These are phyloP conservation scores for Dujonia santamariae DNA, from an alignment of 1,139 yeast species.

Conservation along the genomic window DNA sequence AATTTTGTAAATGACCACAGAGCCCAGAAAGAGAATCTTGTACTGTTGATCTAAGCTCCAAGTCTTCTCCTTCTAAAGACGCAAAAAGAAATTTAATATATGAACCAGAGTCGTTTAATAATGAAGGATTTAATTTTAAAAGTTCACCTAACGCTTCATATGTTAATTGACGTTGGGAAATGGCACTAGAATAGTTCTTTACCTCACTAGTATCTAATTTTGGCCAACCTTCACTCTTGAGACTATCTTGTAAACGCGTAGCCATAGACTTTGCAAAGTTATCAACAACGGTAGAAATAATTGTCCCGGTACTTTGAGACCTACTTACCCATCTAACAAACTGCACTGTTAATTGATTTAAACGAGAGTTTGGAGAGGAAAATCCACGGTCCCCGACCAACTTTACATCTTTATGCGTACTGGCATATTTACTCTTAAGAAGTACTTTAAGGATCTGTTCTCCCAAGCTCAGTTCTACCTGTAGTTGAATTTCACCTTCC, in stretches of 20 bases:
- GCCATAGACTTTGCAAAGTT: conserved; percentile 44
- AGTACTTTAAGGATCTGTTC: conserved; percentile 55
- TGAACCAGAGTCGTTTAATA: too few species aligned
- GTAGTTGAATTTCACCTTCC: conserved; percentile 35
- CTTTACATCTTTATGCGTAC: conserved; percentile 34
- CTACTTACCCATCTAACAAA: conserved; percentile 57
- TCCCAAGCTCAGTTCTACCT: conserved; percentile 55
- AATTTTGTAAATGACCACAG: conserved; percentile 42
- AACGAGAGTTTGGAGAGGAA: conserved; percentile 44
- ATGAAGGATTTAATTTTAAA: conserved; percentile 45
- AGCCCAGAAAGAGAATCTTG: conserved; percentile 71
- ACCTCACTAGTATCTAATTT: conserved; percentile 31
- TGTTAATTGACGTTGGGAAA: conserved; percentile 55
- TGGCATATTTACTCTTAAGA: conserved; percentile 51
- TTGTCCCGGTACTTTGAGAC: conserved; percentile 17
- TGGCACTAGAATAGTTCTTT: conserved; percentile 25
- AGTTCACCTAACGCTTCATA: conserved; percentile 78
- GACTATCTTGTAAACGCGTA: conserved; percentile 45
- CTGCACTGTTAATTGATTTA: conserved; percentile 52
- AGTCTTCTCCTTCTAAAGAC: conserved; percentile 63
- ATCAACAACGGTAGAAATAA: conserved; percentile 1
- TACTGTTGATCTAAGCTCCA: conserved; percentile 63
- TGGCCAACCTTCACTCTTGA: conserved; percentile 63
- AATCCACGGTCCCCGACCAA: conserved; percentile 55
- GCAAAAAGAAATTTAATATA: conserved; percentile 67